phyloP scores from a whole-genome alignment of 768 basidiomycete genomes.

The Lyophyllum semitale region DNA sequence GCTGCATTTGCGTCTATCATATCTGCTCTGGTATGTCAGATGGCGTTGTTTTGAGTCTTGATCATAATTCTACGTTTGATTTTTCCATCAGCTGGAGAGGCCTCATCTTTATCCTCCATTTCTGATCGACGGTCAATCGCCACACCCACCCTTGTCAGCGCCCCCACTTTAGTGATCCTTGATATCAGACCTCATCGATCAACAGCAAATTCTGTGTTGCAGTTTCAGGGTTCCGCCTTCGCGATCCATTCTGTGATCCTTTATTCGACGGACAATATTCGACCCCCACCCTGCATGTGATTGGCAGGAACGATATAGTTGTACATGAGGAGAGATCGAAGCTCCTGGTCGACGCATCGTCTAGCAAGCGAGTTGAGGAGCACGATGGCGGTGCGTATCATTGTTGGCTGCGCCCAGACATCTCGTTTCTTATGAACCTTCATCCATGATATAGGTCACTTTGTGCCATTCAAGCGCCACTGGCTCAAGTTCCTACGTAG shows the following conservation, averaged over 20 bases:
- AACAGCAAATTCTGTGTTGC: slow-evolving; percentile 70
- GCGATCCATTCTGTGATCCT: slow-evolving; percentile 45
- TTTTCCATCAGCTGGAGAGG: slow-evolving; percentile 35
- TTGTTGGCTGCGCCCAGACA: not conserved
- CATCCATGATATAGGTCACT: slow-evolving; percentile 58
- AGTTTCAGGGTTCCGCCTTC: slow-evolving; percentile 71
- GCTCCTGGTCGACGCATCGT: slow-evolving; percentile 54
- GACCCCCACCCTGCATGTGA: slow-evolving; percentile 77
- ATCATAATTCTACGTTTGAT: not conserved
- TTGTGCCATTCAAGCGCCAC: slow-evolving; percentile 73
- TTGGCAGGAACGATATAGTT: slow-evolving; percentile 78
- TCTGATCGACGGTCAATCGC: slow-evolving; percentile 60
- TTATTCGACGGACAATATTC: slow-evolving; percentile 54
- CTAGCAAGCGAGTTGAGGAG: slow-evolving; percentile 63
- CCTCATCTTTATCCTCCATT: slow-evolving; percentile 55
- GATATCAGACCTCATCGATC: slow-evolving; percentile 1
- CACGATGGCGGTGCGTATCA: slow-evolving; percentile 75
- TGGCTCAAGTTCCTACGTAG: slow-evolving; percentile 78
- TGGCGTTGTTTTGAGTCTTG: not conserved
- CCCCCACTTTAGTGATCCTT: not conserved
- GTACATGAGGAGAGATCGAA: slow-evolving; percentile 71
- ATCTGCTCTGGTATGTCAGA: slow-evolving; percentile 59
- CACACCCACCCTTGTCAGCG: slow-evolving; percentile 75
- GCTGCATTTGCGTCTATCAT: slow-evolving; percentile 75
- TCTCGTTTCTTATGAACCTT: not conserved